Evolutionary conservation across 106 monocot genomes (phyloP), one percentile per base, ranked within the genome.

Genomic region (Dendrobium officinale): DNA sequence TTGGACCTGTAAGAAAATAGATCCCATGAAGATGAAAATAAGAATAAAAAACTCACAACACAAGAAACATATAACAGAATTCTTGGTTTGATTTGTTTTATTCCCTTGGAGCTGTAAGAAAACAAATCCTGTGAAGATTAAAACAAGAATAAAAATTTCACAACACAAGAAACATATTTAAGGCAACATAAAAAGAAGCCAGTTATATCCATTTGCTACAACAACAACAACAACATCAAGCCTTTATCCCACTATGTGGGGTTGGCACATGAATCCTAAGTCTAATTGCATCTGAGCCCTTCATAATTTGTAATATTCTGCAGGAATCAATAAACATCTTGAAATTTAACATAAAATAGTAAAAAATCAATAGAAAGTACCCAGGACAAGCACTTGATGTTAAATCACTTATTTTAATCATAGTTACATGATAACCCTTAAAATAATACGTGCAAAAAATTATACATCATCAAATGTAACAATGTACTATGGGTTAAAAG

Each of bases 251-350:
- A 31, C 31, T 31, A 31, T 0, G 31, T 31, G 31, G 31, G 31
- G 31, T 31, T 31, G 31, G 31, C 1, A 26, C 70, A 72, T 72
- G 27, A 16, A n/a, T 56, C 73, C 81, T 74, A 74, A 75, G 81
- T 74, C 81, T 74, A 55, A 81, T 74, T 26, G 81, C 81, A 75
- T 81, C 76, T 26, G 93, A 88, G 73, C 90, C 90, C 68, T 93
- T 93, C 93, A 93, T 93, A 45, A 93, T 93, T 51, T 88, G 82
- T 68, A 93, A 75, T 76, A 87, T 90, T 83, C 73, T 86, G 75
- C 90, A 93, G 5, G 81, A 59, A 44, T 81, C 81, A 27, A 54
- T 76, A 76, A 81, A 81, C 76, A 81, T 81, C 0, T 64, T 81
- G 81, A 67, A 67, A 89, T 78, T 72, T 86, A 4, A 31, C 64